Evolutionary conservation across 345 rosid genomes (phyloP).

Genomic region (Salix koriyanagi): DNA sequence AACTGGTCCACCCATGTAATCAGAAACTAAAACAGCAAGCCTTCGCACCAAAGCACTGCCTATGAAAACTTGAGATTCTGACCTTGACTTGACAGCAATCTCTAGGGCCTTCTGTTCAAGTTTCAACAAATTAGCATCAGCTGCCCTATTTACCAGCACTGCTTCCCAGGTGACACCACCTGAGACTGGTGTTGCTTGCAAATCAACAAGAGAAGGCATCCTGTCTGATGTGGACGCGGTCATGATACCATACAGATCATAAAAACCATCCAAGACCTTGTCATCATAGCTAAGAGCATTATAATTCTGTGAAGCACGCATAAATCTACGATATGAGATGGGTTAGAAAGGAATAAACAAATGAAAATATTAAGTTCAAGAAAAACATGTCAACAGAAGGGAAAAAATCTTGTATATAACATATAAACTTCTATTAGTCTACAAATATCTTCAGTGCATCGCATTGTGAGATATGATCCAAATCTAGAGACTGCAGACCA

Average conservation of each 20-base stretch:
- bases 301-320: conserved; percentile 74
- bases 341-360: conserved; percentile 45
- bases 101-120: conserved; percentile 75
- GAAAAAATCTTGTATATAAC: not conserved
- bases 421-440: not conserved
- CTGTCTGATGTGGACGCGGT: conserved; percentile 49
- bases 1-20: conserved; percentile 92
- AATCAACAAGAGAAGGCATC: conserved; percentile 85
- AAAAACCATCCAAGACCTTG: conserved; percentile 94
- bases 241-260: conserved; percentile 70
- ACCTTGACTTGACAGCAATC: conserved; percentile 56
- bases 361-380: conserved; percentile 17
- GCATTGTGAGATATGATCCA: not conserved
- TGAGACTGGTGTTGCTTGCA: conserved; percentile 67
- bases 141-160: conserved; percentile 72
- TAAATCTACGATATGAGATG: conserved; percentile 56
- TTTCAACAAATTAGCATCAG: conserved; percentile 67
- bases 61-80: conserved; percentile 39
- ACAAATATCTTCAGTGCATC: too few species aligned
- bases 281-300: conserved; percentile 92
- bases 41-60: conserved; percentile 49
- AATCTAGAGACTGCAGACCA: not conserved
- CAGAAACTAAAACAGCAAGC: conserved; percentile 77
- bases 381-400: not conserved
- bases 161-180: conserved; percentile 75